These are phyloP conservation scores for Postia placenta DNA, from an alignment of 768 basidiomycete species.

Conservation along the genomic window DNA sequence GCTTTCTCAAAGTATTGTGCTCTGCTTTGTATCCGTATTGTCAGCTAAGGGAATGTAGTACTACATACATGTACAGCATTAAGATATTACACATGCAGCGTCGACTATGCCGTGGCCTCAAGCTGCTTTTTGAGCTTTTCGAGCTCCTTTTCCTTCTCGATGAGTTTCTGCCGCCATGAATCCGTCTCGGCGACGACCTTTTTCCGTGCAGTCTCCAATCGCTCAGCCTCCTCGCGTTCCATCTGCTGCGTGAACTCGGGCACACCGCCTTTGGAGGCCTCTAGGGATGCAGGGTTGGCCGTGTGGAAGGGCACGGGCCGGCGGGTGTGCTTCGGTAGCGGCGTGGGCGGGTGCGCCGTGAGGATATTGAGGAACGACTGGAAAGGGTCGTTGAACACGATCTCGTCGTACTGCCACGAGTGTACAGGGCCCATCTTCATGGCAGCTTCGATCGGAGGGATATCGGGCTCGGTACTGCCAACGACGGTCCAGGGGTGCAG, in stretches of 20 bases:
- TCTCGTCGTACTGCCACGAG: slow-evolving; percentile 98
- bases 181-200: slow-evolving; percentile 72
- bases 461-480: slow-evolving; percentile 61
- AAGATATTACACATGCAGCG: background rate
- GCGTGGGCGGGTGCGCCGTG: slow-evolving; percentile 77
- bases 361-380: slow-evolving; percentile 80
- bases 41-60: background rate
- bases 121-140: slow-evolving; percentile 58
- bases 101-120: slow-evolving; percentile 2
- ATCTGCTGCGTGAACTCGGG: slow-evolving; percentile 84
- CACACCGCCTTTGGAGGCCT: slow-evolving; percentile 56
- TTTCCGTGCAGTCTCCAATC: slow-evolving; percentile 72
- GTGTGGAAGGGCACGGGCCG: slow-evolving; percentile 69
- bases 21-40: background rate
- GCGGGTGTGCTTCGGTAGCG: slow-evolving; percentile 57
- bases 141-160: slow-evolving; percentile 81
- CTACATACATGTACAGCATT: background rate
- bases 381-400: slow-evolving; percentile 93
- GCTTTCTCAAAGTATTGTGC: background rate
- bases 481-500: slow-evolving; percentile 80
- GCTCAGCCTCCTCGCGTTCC: slow-evolving; percentile 82
- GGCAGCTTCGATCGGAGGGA: slow-evolving; percentile 61
- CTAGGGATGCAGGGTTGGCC: slow-evolving; percentile 46
- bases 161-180: slow-evolving; percentile 55
- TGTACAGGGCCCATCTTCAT: slow-evolving; percentile 75